Conservation (phyloP, 345 rosid genomes). For the Acer campestre region DNA sequence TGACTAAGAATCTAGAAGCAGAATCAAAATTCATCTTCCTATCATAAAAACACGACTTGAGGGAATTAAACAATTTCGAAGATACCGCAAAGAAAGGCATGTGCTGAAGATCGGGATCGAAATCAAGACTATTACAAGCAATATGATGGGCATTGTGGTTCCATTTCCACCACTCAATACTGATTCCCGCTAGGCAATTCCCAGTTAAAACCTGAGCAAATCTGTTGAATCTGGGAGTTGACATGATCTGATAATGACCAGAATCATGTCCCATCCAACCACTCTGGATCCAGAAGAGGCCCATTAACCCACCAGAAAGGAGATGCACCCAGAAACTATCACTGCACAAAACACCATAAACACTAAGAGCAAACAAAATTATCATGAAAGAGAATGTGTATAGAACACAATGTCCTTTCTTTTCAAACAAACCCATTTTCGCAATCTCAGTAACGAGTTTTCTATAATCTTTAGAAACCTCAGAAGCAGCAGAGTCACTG, state of each 20-base stretch:
- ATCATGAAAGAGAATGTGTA: slow-evolving; percentile 25
- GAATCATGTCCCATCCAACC: slow-evolving; percentile 87
- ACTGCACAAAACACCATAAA: slow-evolving; percentile 41
- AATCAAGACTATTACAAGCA: slow-evolving; percentile 57
- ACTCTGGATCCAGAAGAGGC: slow-evolving; percentile 60
- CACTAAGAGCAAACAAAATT: slow-evolving; percentile 32
- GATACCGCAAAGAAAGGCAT: slow-evolving; percentile 61
- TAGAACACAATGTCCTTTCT: slow-evolving; percentile 38
- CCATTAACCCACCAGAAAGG: slow-evolving; percentile 40
- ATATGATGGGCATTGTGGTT: slow-evolving; percentile 64
- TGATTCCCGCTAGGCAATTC: slow-evolving; percentile 70
- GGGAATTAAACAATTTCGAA: slow-evolving; percentile 44
- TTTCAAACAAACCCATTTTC: slow-evolving; percentile 52
- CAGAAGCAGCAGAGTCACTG: slow-evolving; percentile 45
- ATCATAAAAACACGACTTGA: slow-evolving; percentile 44
- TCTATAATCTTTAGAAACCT: slow-evolving; percentile 48
- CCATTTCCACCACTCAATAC: slow-evolving; percentile 67
- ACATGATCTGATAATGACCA: slow-evolving; percentile 59
- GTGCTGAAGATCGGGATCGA: slow-evolving; percentile 68
- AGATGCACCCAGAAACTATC: slow-evolving; percentile 39
- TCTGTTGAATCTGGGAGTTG: slow-evolving; percentile 34
- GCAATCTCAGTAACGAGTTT: slow-evolving; percentile 43
- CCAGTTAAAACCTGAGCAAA: slow-evolving; percentile 57
- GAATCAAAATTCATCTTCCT: slow-evolving; percentile 54
- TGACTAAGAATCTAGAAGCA: slow-evolving; percentile 45